Base-by-base conservation (phyloP, 2,329 filamentous ascomycete genomes). In the Gaeumannomyces sp. region DNA sequence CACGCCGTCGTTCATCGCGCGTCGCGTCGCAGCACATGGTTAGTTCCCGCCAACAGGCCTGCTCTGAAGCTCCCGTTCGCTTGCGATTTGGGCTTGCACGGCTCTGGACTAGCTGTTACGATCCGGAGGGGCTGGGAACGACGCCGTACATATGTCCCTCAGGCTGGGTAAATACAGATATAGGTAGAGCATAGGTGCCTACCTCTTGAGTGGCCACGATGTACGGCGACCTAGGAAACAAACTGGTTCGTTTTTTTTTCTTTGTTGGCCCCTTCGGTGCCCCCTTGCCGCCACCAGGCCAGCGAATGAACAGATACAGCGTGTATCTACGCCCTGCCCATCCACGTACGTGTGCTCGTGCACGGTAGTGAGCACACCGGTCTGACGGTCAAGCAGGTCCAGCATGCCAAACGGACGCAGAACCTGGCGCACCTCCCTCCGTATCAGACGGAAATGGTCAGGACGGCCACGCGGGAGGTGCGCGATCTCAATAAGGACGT, bases 391-490 rank as follows among this genome's bases (percentile, higher is more conserved):
- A 66, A 63, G 61, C 70, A 97, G 92, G 93, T 96, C 71, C 90
- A 94, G 81, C 91, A 98, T 81, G 95, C 95, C 75, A 98, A 98
- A 83, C 88, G 95, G 74, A 96, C 91, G 25, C 92, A 95, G 77
- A 90, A 91, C 69, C 86, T 99, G 65, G 80, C 88, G 38, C 88
- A 96, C 74, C 85, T 99, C 3, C 95, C 95, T 0, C 89, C 93
- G 4, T 98, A 98, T 75, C 93, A 96, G 77, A 89, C 93, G 33
- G 95, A 98, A 73, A 85, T 96, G 59, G 92, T 98, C 64, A 93
- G 93, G 65, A 86, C 87, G 27, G 90, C 96, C 61, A 90, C 92
- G 2, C 89, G 93, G 71, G 95, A 99, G 82, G 93, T 97, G 28
- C 90, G 93, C 71, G 94, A 98, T 71, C 84, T 99, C 11, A 90